A percentile compares a stretch with the other conserved stretches of the same genome.
These are phyloP conservation scores for Polyrhizophydium stewartii DNA, from an alignment of 371 early-diverging fungal genomes.

Conservation along the genomic window DNA sequence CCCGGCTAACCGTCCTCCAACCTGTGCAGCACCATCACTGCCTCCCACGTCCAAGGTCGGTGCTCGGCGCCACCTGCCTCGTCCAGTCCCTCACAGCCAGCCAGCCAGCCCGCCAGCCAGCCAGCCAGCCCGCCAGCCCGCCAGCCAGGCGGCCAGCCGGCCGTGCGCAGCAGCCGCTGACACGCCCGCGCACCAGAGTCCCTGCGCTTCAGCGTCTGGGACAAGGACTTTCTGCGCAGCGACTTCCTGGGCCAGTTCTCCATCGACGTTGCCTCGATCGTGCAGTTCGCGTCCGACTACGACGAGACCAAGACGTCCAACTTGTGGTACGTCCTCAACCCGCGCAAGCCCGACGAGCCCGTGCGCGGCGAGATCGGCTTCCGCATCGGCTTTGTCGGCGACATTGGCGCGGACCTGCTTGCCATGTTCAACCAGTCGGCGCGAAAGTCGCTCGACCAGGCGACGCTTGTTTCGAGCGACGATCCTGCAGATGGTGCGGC, in stretches of 20 bases:
- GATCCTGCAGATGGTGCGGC: conserved; percentile 28
- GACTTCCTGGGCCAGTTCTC: conserved; percentile 59
- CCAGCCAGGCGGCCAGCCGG: no score
- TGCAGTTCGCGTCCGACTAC: conserved; percentile 4
- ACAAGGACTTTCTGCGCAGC: conserved; percentile 37
- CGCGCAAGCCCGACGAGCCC: conserved; percentile 37
- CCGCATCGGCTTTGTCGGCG: conserved; percentile 30
- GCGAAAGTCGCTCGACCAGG: conserved; percentile 8
- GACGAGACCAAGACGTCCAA: conserved; percentile 25
- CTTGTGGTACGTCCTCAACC: conserved; percentile 38
- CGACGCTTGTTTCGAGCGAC: conserved; percentile 24
- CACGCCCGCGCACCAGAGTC: background rate
- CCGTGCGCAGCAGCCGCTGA: no score
- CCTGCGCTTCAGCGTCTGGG: conserved; percentile 24
- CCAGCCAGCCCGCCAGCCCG: no score
- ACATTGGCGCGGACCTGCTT: conserved; percentile 15
- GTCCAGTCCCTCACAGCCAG: no score
- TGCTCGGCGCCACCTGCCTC: background rate
- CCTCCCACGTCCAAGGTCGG: background rate
- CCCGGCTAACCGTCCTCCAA: no score
- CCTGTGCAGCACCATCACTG: background rate
- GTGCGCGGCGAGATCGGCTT: conserved; percentile 37
- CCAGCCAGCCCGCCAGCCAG: no score
- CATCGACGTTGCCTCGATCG: conserved; percentile 53
- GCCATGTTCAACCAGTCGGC: conserved; percentile 11